Percentiles rank a stretch among this genome's conserved stretches.
phyloP scores from a whole-genome alignment of 768 basidiomycete genomes.

The Wakefieldia striispora region DNA sequence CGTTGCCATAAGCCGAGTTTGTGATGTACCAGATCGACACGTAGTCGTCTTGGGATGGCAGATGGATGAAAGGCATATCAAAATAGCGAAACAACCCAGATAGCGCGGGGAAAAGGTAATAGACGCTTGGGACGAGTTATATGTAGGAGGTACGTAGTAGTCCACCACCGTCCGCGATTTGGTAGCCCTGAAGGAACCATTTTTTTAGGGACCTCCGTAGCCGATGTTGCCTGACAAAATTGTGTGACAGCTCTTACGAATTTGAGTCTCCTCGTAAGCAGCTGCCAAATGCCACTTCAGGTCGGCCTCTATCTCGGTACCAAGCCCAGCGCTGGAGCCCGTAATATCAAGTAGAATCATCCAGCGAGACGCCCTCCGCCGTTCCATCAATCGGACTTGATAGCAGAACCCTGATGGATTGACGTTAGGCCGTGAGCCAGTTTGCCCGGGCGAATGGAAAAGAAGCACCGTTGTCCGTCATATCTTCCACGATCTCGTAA shows the following conservation, averaged over 20 bases:
- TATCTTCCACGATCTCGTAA: constrained; percentile 11
- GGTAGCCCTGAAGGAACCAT: constrained; percentile 18
- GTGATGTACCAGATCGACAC: constrained; percentile 72
- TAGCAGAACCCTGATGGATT: constrained; percentile 6
- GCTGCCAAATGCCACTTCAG: too few species aligned
- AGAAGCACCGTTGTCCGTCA: constrained; percentile 9
- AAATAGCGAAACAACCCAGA: constrained; percentile 22
- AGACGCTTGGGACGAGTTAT: constrained; percentile 13
- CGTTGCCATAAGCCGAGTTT: constrained; percentile 56
- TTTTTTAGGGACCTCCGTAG: constrained; percentile 16
- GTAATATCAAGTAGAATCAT: not conserved
- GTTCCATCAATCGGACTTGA: not conserved
- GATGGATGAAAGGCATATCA: constrained; percentile 67
- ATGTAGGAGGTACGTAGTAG: constrained; percentile 11
- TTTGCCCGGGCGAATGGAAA: constrained; percentile 6
- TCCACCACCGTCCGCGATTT: constrained; percentile 7
- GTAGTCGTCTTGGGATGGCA: constrained; percentile 61
- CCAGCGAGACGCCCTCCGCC: not conserved
- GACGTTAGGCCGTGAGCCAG: constrained; percentile 18
- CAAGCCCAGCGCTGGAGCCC: not conserved
- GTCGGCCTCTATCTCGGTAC: too few species aligned
- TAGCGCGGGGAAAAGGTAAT: constrained; percentile 1
- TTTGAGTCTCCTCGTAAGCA: not conserved
- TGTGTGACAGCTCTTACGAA: constrained; percentile 8
- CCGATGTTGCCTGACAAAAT: constrained; percentile 24